A percentile compares a stretch with the other conserved stretches of the same genome.
phyloP scores from a whole-genome alignment of 2,329 filamentous ascomycete genomes.

The Cytospora paraplurivora region DNA sequence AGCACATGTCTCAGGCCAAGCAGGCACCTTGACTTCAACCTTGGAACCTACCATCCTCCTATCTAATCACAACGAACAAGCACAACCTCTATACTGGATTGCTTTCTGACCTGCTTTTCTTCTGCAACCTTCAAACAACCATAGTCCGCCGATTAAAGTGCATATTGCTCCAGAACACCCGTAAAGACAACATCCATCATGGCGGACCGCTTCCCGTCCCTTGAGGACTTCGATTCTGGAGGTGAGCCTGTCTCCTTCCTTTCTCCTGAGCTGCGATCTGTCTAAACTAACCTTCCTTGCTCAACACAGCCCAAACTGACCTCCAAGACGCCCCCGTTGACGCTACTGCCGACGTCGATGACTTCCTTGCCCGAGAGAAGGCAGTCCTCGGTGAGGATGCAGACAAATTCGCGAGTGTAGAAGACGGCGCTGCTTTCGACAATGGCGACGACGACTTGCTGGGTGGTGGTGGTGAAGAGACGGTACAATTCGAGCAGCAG shows the following conservation, averaged over 20 bases:
- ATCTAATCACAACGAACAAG: constrained; percentile 17
- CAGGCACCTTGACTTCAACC: constrained; percentile 16
- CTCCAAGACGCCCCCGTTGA: constrained; percentile 59
- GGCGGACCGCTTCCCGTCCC: constrained; percentile 77
- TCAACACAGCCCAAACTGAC: constrained; percentile 65
- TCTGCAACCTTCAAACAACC: background rate
- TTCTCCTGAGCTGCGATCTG: constrained; percentile 17
- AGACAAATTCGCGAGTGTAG: constrained; percentile 79
- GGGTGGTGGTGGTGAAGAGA: constrained; percentile 57
- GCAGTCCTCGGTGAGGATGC: constrained; percentile 91
- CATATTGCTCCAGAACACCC: background rate
- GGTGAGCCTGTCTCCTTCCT: constrained; percentile 45
- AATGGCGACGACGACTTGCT: constrained; percentile 72
- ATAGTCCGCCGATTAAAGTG: background rate
- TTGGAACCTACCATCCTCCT: constrained; percentile 1
- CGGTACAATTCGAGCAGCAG: constrained; percentile 75
- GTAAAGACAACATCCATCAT: constrained; percentile 46
- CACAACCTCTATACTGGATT: constrained; percentile 7
- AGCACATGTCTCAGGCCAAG: constrained; percentile 11
- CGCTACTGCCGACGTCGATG: constrained; percentile 68
- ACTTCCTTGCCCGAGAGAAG: constrained; percentile 91
- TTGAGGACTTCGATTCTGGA: constrained; percentile 75
- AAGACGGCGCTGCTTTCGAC: constrained; percentile 68
- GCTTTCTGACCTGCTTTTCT: background rate
- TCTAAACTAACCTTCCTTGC: constrained; percentile 31